A percentile compares a stretch with the other conserved stretches of the same genome.
phyloP scores from a whole-genome alignment of 495 filamentous ascomycete genomes.

The Lindgomyces ingoldianus region DNA sequence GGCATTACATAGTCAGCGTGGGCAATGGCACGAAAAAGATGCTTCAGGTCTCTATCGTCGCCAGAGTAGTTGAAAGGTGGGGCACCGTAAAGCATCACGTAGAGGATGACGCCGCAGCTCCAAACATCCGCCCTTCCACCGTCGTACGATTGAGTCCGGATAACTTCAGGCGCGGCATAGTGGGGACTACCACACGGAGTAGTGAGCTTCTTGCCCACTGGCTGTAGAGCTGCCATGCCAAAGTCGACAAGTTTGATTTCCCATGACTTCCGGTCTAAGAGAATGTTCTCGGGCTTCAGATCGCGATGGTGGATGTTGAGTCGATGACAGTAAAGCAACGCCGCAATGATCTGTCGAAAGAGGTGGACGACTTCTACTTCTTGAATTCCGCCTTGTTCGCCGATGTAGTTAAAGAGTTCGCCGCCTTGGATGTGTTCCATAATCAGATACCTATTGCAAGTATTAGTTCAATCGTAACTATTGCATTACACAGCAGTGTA shows the following conservation, averaged over 20 bases:
- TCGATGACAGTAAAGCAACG: slow-evolving; percentile 85
- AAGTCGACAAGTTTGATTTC: slow-evolving; percentile 95
- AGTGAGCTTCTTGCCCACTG: slow-evolving; percentile 68
- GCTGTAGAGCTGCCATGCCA: slow-evolving; percentile 94
- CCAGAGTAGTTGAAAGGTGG: slow-evolving; percentile 66
- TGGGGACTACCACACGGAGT: slow-evolving; percentile 96
- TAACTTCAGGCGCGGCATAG: slow-evolving; percentile 91
- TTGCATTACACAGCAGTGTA: slow-evolving; percentile 20
- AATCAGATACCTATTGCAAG: slow-evolving; percentile 74
- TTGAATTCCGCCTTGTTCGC: slow-evolving; percentile 61
- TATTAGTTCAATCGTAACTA: slow-evolving; percentile 25
- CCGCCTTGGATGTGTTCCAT: slow-evolving; percentile 92
- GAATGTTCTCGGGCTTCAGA: slow-evolving; percentile 95
- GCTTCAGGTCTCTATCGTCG: slow-evolving; percentile 61
- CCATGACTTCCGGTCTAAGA: slow-evolving; percentile 64
- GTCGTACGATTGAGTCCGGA: slow-evolving; percentile 69
- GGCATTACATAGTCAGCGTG: slow-evolving; percentile 75
- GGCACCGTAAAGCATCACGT: slow-evolving; percentile 72
- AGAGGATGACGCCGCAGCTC: slow-evolving; percentile 92
- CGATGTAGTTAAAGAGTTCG: slow-evolving; percentile 84
- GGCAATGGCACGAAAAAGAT: slow-evolving; percentile 66
- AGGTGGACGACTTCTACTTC: slow-evolving; percentile 81
- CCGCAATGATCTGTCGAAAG: slow-evolving; percentile 93
- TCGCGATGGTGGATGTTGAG: slow-evolving; percentile 96
- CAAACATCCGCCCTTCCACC: slow-evolving; percentile 87